Evolutionary conservation across 345 rosid genomes (phyloP).

Genomic region (Brassica napus): Da-Ae NC_063446.1:18155001-18155500

Average conservation of each 20-base stretch:
- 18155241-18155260: neutral
- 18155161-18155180: slow-evolving; percentile 24
- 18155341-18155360: neutral
- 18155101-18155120: slow-evolving; percentile 44
- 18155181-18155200: neutral
- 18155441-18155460: slow-evolving; percentile 44
- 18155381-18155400: neutral
- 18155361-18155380: neutral
- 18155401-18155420: neutral
- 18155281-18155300: neutral
- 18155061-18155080: slow-evolving; percentile 56
- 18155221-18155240: neutral
- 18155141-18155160: slow-evolving; percentile 61
- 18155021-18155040: neutral
- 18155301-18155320: neutral
- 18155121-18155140: slow-evolving; percentile 67
- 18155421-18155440: neutral
- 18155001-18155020: neutral
- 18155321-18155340: neutral
- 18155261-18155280: neutral
- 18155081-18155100: slow-evolving; percentile 44
- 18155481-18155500: slow-evolving; percentile 38
- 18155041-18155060: slow-evolving; percentile 52
- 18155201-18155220: neutral
- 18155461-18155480: slow-evolving; percentile 43